A percentile compares a stretch with the other conserved stretches of the same genome.
phyloP scores from a whole-genome alignment of 139 green algal species.

The Picochlorum sp. region DNA sequence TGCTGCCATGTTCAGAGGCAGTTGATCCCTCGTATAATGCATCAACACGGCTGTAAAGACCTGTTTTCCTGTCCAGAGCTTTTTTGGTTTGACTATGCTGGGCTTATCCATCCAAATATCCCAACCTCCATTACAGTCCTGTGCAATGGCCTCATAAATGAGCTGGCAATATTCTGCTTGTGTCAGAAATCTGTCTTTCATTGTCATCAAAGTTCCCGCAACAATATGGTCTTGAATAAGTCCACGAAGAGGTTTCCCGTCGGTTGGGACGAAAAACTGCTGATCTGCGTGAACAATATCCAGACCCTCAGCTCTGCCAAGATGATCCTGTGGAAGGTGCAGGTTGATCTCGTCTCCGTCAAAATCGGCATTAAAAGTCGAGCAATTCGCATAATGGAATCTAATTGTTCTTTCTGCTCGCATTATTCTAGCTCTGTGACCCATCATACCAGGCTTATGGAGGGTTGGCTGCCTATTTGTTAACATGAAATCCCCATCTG shows the following conservation, averaged over 20 bases:
- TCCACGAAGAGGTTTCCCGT: conserved; percentile 85
- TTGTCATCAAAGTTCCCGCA: conserved; percentile 67
- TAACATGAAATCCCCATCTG: conserved; percentile 91
- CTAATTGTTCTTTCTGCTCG: conserved; percentile 84
- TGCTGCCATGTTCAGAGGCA: conserved; percentile 64
- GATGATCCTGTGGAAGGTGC: conserved; percentile 90
- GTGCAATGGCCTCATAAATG: conserved; percentile 45
- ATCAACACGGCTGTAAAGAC: conserved; percentile 69
- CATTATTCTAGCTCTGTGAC: conserved; percentile 49
- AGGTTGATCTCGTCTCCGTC: conserved; percentile 99
- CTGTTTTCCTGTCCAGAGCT: conserved; percentile 89
- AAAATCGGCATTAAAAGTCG: conserved; percentile 96
- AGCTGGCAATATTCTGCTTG: conserved; percentile 66
- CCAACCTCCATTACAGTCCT: conserved; percentile 19
- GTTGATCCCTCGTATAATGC: conserved; percentile 59
- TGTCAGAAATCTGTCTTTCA: conserved; percentile 78
- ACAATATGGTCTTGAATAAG: conserved; percentile 98
- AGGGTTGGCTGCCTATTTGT: conserved; percentile 98
- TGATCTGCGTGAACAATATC: conserved; percentile 87
- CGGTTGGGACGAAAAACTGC: conserved; percentile 94
- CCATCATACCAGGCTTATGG: conserved; percentile 89
- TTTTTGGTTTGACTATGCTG: conserved; percentile 65
- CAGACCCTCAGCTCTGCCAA: conserved; percentile 85
- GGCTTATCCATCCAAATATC: conserved; percentile 59
- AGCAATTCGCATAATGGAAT: conserved; percentile 99